Percentiles rank a stretch among this genome's conserved stretches.
Evolutionary conservation across 108 stramenopile species (phyloP).

Genomic region (Nitzschia sp.): DNA sequence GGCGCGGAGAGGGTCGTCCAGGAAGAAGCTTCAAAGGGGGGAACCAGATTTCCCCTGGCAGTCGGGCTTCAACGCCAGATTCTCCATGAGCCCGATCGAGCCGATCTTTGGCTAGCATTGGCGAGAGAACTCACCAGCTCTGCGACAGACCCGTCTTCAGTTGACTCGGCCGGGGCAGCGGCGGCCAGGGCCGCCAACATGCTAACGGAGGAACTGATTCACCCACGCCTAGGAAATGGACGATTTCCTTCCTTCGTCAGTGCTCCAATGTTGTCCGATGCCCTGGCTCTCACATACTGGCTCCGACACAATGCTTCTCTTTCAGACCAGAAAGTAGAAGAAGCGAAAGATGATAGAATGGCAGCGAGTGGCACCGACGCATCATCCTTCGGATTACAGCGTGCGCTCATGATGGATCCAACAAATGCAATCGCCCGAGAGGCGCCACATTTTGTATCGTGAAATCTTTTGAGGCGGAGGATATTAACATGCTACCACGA

Average conservation of each 20-base stretch:
- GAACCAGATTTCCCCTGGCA: background rate
- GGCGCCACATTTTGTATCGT: no score
- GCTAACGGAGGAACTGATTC: background rate
- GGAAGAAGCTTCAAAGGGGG: background rate
- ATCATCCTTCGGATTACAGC: slow-evolving; percentile 17
- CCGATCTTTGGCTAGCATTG: slow-evolving; percentile 26
- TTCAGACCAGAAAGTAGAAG: background rate
- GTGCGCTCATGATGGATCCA: slow-evolving; percentile 34
- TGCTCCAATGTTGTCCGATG: slow-evolving; percentile 25
- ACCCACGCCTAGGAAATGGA: background rate
- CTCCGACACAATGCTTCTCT: background rate
- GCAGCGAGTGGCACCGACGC: background rate
- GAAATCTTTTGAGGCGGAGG: no score
- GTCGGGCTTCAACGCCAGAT: slow-evolving; percentile 22
- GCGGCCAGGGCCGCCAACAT: slow-evolving; percentile 23
- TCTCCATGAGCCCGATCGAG: slow-evolving; percentile 23
- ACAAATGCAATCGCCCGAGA: slow-evolving; percentile 22
- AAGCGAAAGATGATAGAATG: background rate
- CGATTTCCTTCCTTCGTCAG: background rate
- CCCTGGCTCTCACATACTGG: slow-evolving; percentile 24
- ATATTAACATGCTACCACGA: no score
- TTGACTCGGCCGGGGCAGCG: slow-evolving; percentile 25
- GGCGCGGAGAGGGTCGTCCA: background rate
- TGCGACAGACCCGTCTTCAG: background rate
- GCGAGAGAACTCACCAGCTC: slow-evolving; percentile 16